Base-by-base conservation (phyloP, 2,329 filamentous ascomycete genomes). In the Aspergillus sp. region DNA sequence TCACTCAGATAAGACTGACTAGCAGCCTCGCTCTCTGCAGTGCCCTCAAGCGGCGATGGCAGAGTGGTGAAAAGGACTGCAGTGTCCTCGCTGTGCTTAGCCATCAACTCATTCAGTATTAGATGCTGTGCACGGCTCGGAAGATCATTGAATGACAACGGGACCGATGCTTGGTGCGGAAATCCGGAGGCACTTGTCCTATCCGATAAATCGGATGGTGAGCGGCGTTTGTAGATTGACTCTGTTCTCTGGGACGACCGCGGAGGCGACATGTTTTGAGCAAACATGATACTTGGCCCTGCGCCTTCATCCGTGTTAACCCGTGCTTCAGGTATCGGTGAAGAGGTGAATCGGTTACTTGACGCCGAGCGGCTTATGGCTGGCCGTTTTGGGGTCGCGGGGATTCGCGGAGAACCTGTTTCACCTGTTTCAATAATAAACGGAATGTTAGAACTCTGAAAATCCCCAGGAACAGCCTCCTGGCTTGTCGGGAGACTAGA, bases 71-170 rank as follows among this genome's bases (percentile, higher is more conserved):
- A 88, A 15, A 95, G 75, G 0, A 96, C 90, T 0, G 90, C 90
- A 1, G 91, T 91, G 18, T 89, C 81, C 39, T 73, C 72, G 63
- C 88, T 90, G 60, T 91, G 79, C 57, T 82, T 80, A 3, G 82
- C 80, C 78, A 96, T 92, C 62, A 96, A 77, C 71, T 96, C 91
- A 70, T 96, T 96, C 15, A 96, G 76, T 26, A 96, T 93, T 36
- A 96, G 76, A 72, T 96, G 90, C 71, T 96, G 91, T 2, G 91
- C 91, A 15, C 90, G 85, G 66, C 89, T 90, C 0, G 91, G 91
- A 4, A 96, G 78, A 67, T 96, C 90, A 66, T 96, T 96, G 78
- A 96, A 96, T 2, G 87, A 91, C 2, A 96, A 78, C 0, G 90
- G 83, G 3, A 91, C 74, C 3, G 84, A 81, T 52, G 87, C 85